Base-by-base conservation (phyloP, 352 stramenopile species). In the Globisporangium lucens region DNA sequence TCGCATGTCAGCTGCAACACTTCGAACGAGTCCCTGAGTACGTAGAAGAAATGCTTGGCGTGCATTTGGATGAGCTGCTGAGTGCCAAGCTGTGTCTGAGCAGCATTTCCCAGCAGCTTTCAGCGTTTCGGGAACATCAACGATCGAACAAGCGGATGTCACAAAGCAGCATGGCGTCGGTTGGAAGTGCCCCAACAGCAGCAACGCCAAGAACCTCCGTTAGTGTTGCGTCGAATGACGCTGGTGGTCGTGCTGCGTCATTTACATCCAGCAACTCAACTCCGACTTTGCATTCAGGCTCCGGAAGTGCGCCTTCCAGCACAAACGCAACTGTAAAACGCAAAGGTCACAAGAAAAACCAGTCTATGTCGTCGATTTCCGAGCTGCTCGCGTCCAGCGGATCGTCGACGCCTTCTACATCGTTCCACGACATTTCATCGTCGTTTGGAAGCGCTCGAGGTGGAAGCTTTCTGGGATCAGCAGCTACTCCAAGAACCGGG, bases 351-450 rank as follows among this genome's bases (percentile, higher is more conserved):
- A 93, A 94, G 74, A 96, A 96, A 66, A 94, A 96, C 66, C 85
- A 94, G 64, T 94, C 86, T 3, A 93, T 96, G 83, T 96, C 88
- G 46, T 93, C 86, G 0, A 93, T 96, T 62, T 96, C 88, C 6
- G 88, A 96, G 64, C 62, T 96, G 56, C 68, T 96, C 24, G 75
- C 88, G 8, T 87, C 85, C 4, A 80, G 63, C 12, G 63, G 68
- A 13, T 67, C 68, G 20, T 56, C 68, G 4, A 70, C 63, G 3
- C 66, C 76, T 1, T 74, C 78, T 6, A 89, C 82, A 9, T 88
- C 79, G 7, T 94, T 92, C 46, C 83, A 90, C 55, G 83, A 92
- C 55, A 69, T 81, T 12, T 71, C 77, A 29, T 70, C 72, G 2
- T 82, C 79, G 29, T 83, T 78, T 4, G 74, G 70, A 13, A 59